phyloP scores from a whole-genome alignment of 345 rosid genomes.

The Dipteronia sinensis region DNA sequence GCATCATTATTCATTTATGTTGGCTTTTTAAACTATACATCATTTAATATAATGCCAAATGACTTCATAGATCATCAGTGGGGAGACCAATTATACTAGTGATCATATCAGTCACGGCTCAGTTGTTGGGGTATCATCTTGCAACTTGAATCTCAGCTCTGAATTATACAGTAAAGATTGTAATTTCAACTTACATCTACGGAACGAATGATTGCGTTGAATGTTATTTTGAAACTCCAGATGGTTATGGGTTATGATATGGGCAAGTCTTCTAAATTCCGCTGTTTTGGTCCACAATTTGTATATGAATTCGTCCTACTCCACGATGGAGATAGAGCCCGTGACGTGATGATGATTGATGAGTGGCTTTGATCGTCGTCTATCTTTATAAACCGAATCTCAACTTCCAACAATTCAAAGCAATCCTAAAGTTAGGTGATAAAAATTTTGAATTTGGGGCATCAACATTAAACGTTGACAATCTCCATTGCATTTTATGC shows the following conservation, averaged over 20 bases:
- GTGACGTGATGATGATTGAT: neutral
- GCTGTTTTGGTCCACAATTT: neutral
- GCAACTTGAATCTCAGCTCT: neutral
- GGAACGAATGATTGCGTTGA: neutral
- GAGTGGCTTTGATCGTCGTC: neutral
- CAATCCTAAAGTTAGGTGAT: neutral
- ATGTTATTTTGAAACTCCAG: neutral
- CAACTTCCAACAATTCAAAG: neutral
- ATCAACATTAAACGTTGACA: neutral
- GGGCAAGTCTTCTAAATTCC: neutral
- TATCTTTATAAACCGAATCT: neutral
- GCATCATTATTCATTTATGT: no score
- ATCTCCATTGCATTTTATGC: no score
- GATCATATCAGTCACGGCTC: no score
- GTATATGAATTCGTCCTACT: neutral
- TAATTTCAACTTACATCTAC: neutral
- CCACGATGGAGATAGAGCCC: neutral
- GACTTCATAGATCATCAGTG: neutral
- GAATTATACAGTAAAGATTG: no score
- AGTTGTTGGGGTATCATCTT: neutral
- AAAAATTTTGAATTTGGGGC: neutral
- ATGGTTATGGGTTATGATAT: neutral
- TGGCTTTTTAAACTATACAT: no score
- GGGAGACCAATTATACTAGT: neutral
- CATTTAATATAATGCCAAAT: no score